A percentile compares a stretch with the other conserved stretches of the same genome.
Conservation (phyloP, 2,329 filamentous ascomycete genomes). For the Aquanectria penicillioides region DNA sequence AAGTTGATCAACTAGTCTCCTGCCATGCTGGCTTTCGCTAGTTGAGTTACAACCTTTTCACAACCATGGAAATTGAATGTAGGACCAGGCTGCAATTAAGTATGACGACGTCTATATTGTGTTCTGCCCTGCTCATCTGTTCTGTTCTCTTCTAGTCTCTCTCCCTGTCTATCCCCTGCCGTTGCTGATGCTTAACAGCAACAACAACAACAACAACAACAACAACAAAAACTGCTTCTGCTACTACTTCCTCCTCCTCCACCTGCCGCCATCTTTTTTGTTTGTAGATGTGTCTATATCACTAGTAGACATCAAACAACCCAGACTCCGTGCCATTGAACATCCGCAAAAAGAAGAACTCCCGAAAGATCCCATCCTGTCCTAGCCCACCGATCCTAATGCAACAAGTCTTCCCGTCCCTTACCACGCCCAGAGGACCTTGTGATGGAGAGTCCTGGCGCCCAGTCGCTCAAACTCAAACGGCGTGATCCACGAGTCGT, state of each 20-base stretch:
- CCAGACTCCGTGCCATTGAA: constrained; percentile 37
- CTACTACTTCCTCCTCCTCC: neutral
- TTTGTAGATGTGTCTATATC: constrained; percentile 13
- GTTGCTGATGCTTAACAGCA: neutral
- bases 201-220: neutral
- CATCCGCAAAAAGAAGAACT: constrained; percentile 32
- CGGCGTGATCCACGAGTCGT: constrained; percentile 93
- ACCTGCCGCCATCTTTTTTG: neutral
- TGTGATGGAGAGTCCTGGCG: constrained; percentile 83
- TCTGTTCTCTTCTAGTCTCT: neutral
- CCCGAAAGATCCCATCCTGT: constrained; percentile 27
- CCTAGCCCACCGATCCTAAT: constrained; percentile 6
- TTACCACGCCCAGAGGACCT: constrained; percentile 73
- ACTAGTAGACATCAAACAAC: constrained; percentile 27
- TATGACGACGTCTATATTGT: constrained; percentile 1
- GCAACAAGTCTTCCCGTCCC: neutral
- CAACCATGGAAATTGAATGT: neutral
- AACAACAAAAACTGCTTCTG: neutral
- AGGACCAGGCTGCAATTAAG: neutral
- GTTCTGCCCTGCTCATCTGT: no score
- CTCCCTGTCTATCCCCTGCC: neutral
- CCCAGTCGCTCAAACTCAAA: constrained; percentile 91
- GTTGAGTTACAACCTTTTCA: neutral
- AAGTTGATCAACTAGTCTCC: no score
- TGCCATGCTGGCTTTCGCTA: neutral